Conservation (phyloP, 2,329 filamentous ascomycete genomes). For the Elsinoe perseae region DNA sequence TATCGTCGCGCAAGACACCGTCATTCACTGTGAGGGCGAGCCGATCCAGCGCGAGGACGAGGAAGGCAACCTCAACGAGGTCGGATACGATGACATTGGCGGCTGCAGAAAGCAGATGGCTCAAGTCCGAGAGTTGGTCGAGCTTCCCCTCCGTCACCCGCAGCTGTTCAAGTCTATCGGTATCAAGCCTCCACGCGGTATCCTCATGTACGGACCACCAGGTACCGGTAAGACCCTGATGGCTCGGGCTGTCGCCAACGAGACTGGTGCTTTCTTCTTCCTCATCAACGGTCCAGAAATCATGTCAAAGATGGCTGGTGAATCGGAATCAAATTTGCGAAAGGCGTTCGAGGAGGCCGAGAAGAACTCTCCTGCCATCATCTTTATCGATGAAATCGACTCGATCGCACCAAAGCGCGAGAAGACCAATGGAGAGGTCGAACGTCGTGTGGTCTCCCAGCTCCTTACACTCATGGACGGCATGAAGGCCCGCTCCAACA, state of each 20-base stretch:
- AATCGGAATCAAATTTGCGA: conserved; percentile 94
- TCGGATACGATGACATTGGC: conserved; percentile 98
- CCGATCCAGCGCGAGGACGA: conserved; percentile 97
- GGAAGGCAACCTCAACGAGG: conserved; percentile 98
- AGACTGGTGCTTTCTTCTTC: conserved; percentile 99
- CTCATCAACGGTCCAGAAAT: conserved; percentile 98
- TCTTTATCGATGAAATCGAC: conserved; percentile 99
- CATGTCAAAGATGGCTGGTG: conserved; percentile 99
- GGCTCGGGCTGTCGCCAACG: conserved; percentile 97
- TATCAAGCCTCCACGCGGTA: conserved; percentile 98
- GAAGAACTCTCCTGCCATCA: conserved; percentile 98
- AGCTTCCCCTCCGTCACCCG: conserved; percentile 90
- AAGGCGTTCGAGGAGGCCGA: conserved; percentile 99
- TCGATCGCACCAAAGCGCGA: conserved; percentile 99
- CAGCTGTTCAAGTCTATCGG: conserved; percentile 99
- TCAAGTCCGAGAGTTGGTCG: conserved; percentile 96
- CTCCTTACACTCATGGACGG: conserved; percentile 97
- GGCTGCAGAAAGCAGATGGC: conserved; percentile 99
- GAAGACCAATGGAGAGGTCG: conserved; percentile 98
- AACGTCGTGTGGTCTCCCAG: conserved; percentile 96
- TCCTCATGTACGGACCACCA: conserved; percentile 85
- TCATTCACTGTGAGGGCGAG: conserved; percentile 98
- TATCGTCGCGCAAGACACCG: conserved; percentile 96
- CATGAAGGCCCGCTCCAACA: conserved; percentile 98
- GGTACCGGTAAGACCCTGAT: conserved; percentile 99